These are phyloP conservation scores for Monosporascus cannonballus DNA, from an alignment of 2,329 filamentous ascomycete species.

Conservation along the genomic window DNA sequence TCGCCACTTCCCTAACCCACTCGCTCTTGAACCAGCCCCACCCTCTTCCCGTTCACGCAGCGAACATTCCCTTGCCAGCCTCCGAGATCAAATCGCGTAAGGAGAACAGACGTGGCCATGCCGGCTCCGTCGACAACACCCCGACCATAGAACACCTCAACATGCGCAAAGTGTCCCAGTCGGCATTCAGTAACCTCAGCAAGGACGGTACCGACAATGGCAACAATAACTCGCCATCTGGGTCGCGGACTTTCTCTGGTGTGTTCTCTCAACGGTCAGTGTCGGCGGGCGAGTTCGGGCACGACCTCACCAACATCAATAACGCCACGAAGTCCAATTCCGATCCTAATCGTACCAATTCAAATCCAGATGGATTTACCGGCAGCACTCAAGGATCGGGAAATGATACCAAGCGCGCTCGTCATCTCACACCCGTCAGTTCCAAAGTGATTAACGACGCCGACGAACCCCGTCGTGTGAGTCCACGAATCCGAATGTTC, in stretches of 20 bases:
- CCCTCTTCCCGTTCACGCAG: conserved; percentile 28
- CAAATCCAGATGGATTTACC: conserved; percentile 7
- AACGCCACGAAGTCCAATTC: conserved; percentile 13
- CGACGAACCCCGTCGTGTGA: conserved; percentile 36
- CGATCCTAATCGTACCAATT: conserved; percentile 10
- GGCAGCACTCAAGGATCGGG: conserved; percentile 18
- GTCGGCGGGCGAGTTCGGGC: conserved; percentile 25
- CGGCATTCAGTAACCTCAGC: conserved; percentile 25
- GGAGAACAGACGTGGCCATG: conserved; percentile 31
- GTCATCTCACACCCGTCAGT: conserved; percentile 41
- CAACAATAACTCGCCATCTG: conserved; percentile 22
- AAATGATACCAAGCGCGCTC: conserved; percentile 38
- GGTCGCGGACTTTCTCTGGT: conserved; percentile 24
- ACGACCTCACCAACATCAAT: conserved; percentile 23
- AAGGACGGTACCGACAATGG: conserved; percentile 17
- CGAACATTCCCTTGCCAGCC: conserved; percentile 25
- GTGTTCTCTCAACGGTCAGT: conserved; percentile 20
- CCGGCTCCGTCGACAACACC: conserved; percentile 11
- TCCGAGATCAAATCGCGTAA: conserved; percentile 38
- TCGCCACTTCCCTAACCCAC: conserved; percentile 38
- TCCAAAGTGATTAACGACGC: conserved; percentile 42
- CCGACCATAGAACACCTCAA: conserved; percentile 25
- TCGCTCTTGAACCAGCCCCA: conserved; percentile 44
- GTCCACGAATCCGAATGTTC: conserved; percentile 22
- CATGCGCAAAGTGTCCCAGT: conserved; percentile 35